These are phyloP conservation scores for Thraustochytrium striatum DNA, from an alignment of 352 stramenopile genomes.

Conservation along the genomic window DNA sequence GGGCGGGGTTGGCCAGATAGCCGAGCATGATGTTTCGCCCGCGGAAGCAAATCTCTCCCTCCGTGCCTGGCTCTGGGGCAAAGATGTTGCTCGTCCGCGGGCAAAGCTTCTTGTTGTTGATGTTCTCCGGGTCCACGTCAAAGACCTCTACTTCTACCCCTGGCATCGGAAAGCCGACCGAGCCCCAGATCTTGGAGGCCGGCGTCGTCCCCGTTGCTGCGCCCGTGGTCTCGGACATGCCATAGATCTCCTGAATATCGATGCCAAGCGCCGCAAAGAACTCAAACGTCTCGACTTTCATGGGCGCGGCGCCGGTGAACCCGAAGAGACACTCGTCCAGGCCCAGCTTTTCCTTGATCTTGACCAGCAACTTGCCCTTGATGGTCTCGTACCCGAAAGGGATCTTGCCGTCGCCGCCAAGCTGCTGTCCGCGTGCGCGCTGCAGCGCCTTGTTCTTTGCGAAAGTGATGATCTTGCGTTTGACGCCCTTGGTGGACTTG, in stretches of 20 bases:
- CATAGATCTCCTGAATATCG: conserved; percentile 57
- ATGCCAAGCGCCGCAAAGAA: conserved; percentile 58
- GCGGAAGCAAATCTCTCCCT: conserved; percentile 60
- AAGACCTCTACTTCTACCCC: conserved; percentile 42
- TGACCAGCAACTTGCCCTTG: conserved; percentile 53
- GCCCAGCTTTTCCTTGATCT: conserved; percentile 53
- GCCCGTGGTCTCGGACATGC: conserved; percentile 44
- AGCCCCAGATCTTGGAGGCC: not conserved
- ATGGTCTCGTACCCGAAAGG: conserved; percentile 15
- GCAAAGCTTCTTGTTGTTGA: not conserved
- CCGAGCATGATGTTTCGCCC: conserved; percentile 69
- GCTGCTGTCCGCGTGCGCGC: not conserved
- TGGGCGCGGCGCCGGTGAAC: conserved; percentile 56
- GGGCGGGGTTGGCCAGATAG: conserved; percentile 63
- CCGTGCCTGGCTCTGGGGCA: conserved; percentile 8
- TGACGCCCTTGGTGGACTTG: conserved; percentile 59
- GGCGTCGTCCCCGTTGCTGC: conserved; percentile 4
- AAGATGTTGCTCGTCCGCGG: not conserved
- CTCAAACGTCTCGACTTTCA: conserved; percentile 54
- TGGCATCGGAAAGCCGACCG: conserved; percentile 15
- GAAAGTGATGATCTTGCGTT: conserved; percentile 25
- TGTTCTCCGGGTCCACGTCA: not conserved
- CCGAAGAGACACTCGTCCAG: conserved; percentile 51
- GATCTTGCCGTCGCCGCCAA: not conserved
- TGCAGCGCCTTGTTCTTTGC: conserved; percentile 22